A percentile compares a stretch with the other conserved stretches of the same genome.
phyloP scores from a whole-genome alignment of 768 basidiomycete species.

The Tulasnella sp. region DNA sequence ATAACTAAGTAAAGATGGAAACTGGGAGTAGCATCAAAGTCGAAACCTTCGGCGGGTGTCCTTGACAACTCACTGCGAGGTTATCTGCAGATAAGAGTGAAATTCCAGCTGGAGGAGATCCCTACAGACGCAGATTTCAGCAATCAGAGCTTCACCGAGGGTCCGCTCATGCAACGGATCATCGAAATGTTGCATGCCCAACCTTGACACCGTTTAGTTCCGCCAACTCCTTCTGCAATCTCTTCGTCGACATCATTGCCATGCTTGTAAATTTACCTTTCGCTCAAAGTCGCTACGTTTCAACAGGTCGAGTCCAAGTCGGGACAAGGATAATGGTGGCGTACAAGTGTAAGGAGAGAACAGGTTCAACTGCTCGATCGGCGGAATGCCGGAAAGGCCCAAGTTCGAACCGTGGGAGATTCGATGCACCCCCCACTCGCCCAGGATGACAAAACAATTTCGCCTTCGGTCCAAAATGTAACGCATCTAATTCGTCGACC shows the following conservation, averaged over 20 bases:
- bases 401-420: background rate
- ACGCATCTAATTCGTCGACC: conserved; percentile 16
- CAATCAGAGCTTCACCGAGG: background rate
- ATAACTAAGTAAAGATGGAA: background rate
- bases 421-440: background rate
- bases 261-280: conserved; percentile 36
- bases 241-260: conserved; percentile 59
- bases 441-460: background rate
- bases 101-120: conserved; percentile 47
- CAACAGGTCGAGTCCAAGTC: background rate
- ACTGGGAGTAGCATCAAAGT: background rate
- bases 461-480: conserved; percentile 11
- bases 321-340: background rate
- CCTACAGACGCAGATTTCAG: background rate
- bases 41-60: background rate
- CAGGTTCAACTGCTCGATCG: background rate
- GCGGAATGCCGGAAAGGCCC: background rate
- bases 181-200: conserved; percentile 59
- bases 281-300: background rate
- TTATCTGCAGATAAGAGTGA: conserved; percentile 69
- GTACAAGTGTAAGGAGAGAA: background rate
- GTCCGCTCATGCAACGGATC: conserved; percentile 43
- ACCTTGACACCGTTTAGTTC: conserved; percentile 46
- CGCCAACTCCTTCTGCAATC: conserved; percentile 65
- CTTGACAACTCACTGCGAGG: conserved; percentile 44